These are phyloP conservation scores for Monascus purpureus DNA, from an alignment of 495 filamentous ascomycete species.

Conservation along the genomic window DNA sequence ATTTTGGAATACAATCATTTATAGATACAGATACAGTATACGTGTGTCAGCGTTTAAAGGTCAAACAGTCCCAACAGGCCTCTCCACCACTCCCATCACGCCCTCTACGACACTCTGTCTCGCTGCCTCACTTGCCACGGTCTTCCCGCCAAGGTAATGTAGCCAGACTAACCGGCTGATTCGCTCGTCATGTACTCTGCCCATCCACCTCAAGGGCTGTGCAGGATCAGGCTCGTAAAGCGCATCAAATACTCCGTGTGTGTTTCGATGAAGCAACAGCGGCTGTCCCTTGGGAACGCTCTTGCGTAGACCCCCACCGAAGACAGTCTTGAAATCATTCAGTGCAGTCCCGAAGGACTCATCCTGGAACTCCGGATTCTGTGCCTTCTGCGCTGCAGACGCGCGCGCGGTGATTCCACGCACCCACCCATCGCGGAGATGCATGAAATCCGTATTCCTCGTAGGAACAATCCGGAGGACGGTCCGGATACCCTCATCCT, in stretches of 20 bases:
- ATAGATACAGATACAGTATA: too few species aligned
- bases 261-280: slow-evolving; percentile 56
- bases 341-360: slow-evolving; percentile 58
- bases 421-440: slow-evolving; percentile 83
- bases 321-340: slow-evolving; percentile 60
- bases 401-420: slow-evolving; percentile 56
- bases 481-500: slow-evolving; percentile 43
- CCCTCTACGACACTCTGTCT: slow-evolving; percentile 76
- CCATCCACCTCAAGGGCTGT: slow-evolving; percentile 39
- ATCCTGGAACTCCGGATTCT: slow-evolving; percentile 40
- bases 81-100: slow-evolving; percentile 72
- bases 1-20: not conserved
- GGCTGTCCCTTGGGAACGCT: slow-evolving; percentile 63
- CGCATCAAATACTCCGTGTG: slow-evolving; percentile 49
- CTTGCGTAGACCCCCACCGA: slow-evolving; percentile 51
- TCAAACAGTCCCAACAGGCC: slow-evolving; percentile 69
- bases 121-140: slow-evolving; percentile 71
- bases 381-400: slow-evolving; percentile 27
- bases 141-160: slow-evolving; percentile 76
- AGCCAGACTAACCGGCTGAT: slow-evolving; percentile 75
- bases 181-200: slow-evolving; percentile 61
- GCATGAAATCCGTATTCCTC: slow-evolving; percentile 80
- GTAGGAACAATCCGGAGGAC: slow-evolving; percentile 70
- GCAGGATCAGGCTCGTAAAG: slow-evolving; percentile 43
- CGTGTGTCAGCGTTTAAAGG: too few species aligned